Conservation (phyloP, 2,329 filamentous ascomycete species). For the Aspergillus calidoustus region DNA sequence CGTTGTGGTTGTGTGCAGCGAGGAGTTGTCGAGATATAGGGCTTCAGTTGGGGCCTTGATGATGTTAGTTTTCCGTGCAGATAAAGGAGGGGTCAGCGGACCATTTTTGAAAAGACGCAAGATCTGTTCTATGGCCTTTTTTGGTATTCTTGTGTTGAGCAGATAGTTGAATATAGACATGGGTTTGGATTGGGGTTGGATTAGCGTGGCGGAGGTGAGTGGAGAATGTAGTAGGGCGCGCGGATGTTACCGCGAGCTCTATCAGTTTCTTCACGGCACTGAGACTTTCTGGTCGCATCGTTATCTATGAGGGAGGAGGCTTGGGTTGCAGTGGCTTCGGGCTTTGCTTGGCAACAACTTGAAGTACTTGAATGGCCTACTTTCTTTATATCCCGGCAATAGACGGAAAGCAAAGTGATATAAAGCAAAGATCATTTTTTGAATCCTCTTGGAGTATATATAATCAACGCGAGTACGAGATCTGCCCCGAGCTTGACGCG, state of each 20-base stretch:
- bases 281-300: background rate
- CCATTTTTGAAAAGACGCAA: background rate
- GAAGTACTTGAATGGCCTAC: background rate
- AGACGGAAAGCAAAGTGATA: background rate
- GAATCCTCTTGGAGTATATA: too few relatives aligned
- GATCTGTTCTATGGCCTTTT: background rate
- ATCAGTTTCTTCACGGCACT: background rate
- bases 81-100: background rate
- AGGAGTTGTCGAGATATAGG: constrained; percentile 32
- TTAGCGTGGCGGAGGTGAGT: background rate
- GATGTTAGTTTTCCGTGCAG: background rate
- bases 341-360: background rate
- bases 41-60: constrained; percentile 19
- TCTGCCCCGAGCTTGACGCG: too few relatives aligned
- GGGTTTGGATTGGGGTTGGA: background rate
- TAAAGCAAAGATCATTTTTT: too few relatives aligned
- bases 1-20: constrained; percentile 26
- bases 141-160: background rate
- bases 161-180: background rate
- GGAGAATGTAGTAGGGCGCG: background rate
- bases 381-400: background rate
- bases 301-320: background rate
- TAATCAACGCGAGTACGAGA: too few relatives aligned
- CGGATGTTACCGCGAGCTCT: background rate
- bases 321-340: background rate